These are phyloP conservation scores for Cymbidium sinense DNA, from an alignment of 106 monocot genomes.

Conservation along the genomic window DNA sequence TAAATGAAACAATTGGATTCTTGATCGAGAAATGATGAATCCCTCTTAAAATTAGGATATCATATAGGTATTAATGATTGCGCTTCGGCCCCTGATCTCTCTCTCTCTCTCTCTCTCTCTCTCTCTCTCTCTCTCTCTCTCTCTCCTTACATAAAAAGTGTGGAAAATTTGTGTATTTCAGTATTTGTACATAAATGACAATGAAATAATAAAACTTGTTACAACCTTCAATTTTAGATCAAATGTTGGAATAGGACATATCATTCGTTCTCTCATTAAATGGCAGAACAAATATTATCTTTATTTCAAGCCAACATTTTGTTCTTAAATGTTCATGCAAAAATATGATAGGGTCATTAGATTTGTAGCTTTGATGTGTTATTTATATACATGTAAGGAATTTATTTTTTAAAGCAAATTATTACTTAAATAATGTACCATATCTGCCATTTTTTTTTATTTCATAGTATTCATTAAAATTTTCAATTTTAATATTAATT, in stretches of 20 bases:
- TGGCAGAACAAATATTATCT: background rate
- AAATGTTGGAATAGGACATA: background rate
- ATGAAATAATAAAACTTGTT: too few species aligned
- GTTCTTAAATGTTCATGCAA: background rate
- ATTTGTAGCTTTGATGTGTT: background rate
- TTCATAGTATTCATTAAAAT: too few species aligned
- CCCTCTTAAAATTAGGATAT: too few species aligned
- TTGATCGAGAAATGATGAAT: too few species aligned
- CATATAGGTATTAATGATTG: background rate
- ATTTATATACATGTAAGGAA: background rate
- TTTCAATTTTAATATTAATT: too few species aligned
- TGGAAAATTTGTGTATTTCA: background rate
- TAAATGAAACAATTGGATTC: background rate
- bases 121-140: too few species aligned
- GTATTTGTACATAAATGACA: too few species aligned
- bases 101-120: too few species aligned
- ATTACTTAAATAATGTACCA: background rate
- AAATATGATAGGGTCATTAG: background rate
- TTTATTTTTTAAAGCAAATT: background rate
- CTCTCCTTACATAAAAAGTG: background rate
- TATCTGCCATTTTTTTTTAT: background rate
- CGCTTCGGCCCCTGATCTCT: background rate
- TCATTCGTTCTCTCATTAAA: background rate
- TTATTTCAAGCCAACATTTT: background rate
- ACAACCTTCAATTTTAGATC: too few species aligned